A percentile compares a stretch with the other conserved stretches of the same genome.
phyloP scores from a whole-genome alignment of 805 yeast genomes.

The Wickerhamomyces bisporus region DNA sequence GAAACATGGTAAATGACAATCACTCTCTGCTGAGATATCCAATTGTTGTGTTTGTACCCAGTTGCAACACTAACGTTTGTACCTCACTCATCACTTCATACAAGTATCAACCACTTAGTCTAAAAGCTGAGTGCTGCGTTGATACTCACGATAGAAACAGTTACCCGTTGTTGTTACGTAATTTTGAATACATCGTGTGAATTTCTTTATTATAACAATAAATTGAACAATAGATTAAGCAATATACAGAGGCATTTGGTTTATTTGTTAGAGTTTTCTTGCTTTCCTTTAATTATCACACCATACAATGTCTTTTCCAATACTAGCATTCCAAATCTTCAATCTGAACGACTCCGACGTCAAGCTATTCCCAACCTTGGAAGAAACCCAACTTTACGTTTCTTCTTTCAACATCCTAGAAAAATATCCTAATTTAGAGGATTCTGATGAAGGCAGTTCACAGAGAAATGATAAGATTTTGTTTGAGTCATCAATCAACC shows the following conservation, averaged over 20 bases:
- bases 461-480: conserved; percentile 15
- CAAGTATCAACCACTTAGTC: too few species aligned
- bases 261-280: too few species aligned
- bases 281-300: too few species aligned
- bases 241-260: too few species aligned
- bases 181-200: too few species aligned
- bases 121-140: too few species aligned
- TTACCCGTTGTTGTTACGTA: too few species aligned
- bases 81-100: too few species aligned
- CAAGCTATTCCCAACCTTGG: conserved; percentile 15
- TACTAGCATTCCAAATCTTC: conserved; percentile 19
- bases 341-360: conserved; percentile 23
- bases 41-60: not conserved
- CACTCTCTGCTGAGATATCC: not conserved
- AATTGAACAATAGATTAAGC: too few species aligned
- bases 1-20: not conserved
- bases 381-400: conserved; percentile 18
- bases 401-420: conserved; percentile 17
- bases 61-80: too few species aligned
- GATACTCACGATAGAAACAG: too few species aligned
- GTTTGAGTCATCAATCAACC: conserved; percentile 3
- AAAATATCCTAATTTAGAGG: conserved; percentile 11
- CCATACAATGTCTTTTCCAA: conserved; percentile 13
- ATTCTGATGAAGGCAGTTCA: conserved; percentile 20
- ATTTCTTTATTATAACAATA: too few species aligned